Base-by-base conservation (phyloP, 1,284 basidiomycete genomes). In the Trichosporon inkin region DNA sequence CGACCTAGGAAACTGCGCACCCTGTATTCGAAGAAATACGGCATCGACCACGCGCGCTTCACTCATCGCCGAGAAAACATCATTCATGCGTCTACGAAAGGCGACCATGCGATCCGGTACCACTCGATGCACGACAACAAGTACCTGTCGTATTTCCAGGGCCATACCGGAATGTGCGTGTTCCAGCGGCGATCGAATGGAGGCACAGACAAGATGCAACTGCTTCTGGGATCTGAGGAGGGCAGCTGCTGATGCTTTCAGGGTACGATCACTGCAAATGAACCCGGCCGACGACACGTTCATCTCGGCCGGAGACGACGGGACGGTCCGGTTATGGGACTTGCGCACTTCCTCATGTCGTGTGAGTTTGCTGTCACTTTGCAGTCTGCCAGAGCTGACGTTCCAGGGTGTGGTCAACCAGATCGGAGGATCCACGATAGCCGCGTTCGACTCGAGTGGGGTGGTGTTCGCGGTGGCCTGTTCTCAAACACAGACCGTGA, bases 241-340 rank as follows among this genome's bases (percentile, higher is more conserved):
- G n/a, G n/a, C n/a, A 32, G 28, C 17, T 54, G 14, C 24, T 58
- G 24, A 55, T 49, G 10, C 7, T 14, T 7, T 8, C 65, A 81
- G 86, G 60, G 96, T 99, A 4, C 84, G 90, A 22, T 93, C 93
- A 0, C 79, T 99, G 13, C 89, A 95, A 71, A 88, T 98, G 69
- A 93, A 90, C 3, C 96, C 96, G 0, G 83, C 88, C 2, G 90
- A 97, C 71, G 95, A 99, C 71, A 90, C 90, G 0, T 98, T 99
- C 79, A 86, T 99, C 81, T 96, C 94, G 7, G 90, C 87, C 1
- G 92, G 94, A 0, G 82, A 90, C 68, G 94, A 99, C 80, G 92
- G 90, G 68, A 94, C 92, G 1, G 92, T 99, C n/a, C 84, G 92
- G 38, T 79, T 99, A 19, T 99, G 96, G 96, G 96, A 99, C 77